A percentile compares a stretch with the other conserved stretches of the same genome.
Conservation (phyloP, 106 monocot species). For the Dendrobium huoshanense region DNA sequence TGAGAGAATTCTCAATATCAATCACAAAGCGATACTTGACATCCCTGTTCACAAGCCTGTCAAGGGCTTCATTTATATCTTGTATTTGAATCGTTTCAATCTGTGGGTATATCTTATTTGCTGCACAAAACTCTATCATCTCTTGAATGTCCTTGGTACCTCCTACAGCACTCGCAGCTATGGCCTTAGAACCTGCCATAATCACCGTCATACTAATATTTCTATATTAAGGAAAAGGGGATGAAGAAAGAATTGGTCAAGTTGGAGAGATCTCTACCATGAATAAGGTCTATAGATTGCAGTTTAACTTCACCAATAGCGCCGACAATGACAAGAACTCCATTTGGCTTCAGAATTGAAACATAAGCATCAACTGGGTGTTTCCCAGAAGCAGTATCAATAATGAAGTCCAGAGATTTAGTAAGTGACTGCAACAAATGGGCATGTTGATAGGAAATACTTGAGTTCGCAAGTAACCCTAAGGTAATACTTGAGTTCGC, state of each 20-base stretch:
- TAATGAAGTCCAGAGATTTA: slow-evolving; percentile 58
- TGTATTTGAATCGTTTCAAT: slow-evolving; percentile 58
- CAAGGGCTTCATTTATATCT: slow-evolving; percentile 65
- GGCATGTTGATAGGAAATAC: no score
- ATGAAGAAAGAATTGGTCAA: no score
- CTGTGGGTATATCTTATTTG: slow-evolving; percentile 62
- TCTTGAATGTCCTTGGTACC: slow-evolving; percentile 60
- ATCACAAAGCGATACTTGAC: slow-evolving; percentile 76
- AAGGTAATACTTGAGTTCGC: no score
- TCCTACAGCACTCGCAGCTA: slow-evolving; percentile 54
- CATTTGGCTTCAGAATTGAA: slow-evolving; percentile 45
- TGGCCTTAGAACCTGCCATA: slow-evolving; percentile 34
- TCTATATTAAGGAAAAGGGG: no score
- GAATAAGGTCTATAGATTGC: background rate
- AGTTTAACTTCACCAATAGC: slow-evolving; percentile 48
- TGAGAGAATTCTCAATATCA: slow-evolving; percentile 60
- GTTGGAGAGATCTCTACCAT: background rate
- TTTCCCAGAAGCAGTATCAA: slow-evolving; percentile 73
- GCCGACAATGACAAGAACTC: slow-evolving; percentile 48
- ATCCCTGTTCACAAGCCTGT: slow-evolving; percentile 54
- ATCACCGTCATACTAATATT: no score
- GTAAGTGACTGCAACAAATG: slow-evolving; percentile 26
- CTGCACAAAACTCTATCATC: slow-evolving; percentile 73
- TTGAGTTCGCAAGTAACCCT: no score
- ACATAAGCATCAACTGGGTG: slow-evolving; percentile 73